Base-by-base conservation (phyloP, 176 grass and related monocot species). In the Phoenix dactylifera region DNA sequence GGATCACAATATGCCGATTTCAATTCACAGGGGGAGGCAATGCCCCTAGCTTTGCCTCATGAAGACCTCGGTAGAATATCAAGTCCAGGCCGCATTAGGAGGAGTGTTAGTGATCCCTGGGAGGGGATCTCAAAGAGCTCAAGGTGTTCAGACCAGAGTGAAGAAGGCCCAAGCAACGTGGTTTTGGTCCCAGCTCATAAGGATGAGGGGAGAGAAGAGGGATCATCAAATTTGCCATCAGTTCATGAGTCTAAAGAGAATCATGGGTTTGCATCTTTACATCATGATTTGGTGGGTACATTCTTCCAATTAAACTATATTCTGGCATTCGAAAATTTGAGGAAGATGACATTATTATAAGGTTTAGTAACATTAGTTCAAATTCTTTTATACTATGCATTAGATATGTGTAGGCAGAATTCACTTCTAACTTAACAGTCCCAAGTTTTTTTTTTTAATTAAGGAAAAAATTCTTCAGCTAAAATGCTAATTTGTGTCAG, bases 1-100 rank as follows among this genome's bases (percentile, higher is more conserved):
- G 63, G 71, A 20, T 88, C 81, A 51, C 60, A 54, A 22, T 85
- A 80, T 60, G 18, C 58, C 39, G 66, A 66, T 76, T 62, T 76
- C 58, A 15, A 44, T 52, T 61, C 26, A 1, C 29, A 44, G 12
- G 61, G 39, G 71, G 65, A 56, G 12, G 22, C 39, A 28, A 56
- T 3, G 7, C 3, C 52, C 5, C 4, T 52, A 68, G 51, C 14
- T 24, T 39, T 57, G 12, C 28, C 51, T 44, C 18, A 16, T 39
- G 52, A 55, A 39, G n/a, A 17, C 35, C 7, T 44, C 5, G 9
- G 1, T 12, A 12, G 10, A 44, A 39, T 39, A 54, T 22, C 64
- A 56, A 68, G 32, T 16, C 20, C 26, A 54, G 26, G 17, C 5
- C 6, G 9, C 3, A 32, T 26, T 55, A 26, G 39, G 35, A 4